Evolutionary conservation across 805 yeast species (phyloP).

Genomic region (Wickerhamiella spandovensis): DNA sequence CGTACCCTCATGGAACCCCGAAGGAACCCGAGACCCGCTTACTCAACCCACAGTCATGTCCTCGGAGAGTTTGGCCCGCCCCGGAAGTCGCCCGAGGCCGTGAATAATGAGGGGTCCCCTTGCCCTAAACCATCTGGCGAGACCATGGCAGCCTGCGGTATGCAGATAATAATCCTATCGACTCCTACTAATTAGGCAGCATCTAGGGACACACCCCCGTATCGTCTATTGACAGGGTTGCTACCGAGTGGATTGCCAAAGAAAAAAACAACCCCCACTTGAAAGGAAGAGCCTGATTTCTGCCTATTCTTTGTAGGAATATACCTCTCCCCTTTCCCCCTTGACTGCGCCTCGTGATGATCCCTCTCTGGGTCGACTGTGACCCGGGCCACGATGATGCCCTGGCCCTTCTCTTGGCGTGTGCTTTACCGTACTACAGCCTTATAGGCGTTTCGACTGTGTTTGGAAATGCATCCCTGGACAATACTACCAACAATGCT

Average conservation of each 20-base stretch:
- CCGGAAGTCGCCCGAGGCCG: neutral
- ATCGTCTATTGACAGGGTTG: neutral
- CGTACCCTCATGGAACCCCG: too few relatives aligned
- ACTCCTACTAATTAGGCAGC: neutral
- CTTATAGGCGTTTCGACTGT: slow-evolving; percentile 62
- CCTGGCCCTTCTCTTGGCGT: slow-evolving; percentile 53
- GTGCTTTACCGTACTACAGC: slow-evolving; percentile 43
- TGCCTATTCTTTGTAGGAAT: neutral
- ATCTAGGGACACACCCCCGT: neutral
- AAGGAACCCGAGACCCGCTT: too few relatives aligned
- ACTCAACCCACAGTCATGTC: neutral
- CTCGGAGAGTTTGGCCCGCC: neutral
- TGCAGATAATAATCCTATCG: neutral
- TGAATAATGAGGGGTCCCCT: neutral
- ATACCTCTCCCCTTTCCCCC: neutral
- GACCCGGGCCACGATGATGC: slow-evolving; percentile 91
- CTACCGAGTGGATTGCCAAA: neutral
- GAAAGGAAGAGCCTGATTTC: neutral
- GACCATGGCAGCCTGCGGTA: neutral
- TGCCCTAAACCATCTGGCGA: neutral
- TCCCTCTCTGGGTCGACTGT: slow-evolving; percentile 81
- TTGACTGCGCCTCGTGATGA: slow-evolving; percentile 14
- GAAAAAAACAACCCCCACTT: neutral
- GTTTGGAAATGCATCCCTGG: slow-evolving; percentile 56
- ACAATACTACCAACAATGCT: slow-evolving; percentile 56